Evolutionary conservation across 1,284 basidiomycete genomes (phyloP).

Genomic region (Bothia castanella): DNA sequence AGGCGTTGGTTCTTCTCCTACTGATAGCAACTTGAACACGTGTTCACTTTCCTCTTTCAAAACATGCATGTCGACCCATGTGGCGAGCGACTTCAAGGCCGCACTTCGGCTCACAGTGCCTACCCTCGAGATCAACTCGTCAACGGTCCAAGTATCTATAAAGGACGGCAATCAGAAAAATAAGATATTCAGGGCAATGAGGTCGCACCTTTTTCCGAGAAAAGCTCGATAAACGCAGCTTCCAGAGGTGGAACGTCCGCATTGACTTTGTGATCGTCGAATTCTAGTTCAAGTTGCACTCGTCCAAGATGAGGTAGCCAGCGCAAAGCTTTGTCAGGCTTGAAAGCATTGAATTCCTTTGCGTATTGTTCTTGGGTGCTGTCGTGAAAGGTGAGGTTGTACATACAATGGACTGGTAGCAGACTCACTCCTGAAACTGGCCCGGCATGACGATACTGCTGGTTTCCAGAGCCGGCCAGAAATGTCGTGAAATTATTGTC

Average conservation of each 20-base stretch:
- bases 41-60: conserved; percentile 62
- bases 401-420: not conserved
- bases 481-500: conserved; percentile 86
- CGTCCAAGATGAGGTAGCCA: conserved; percentile 87
- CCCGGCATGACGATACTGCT: conserved; percentile 77
- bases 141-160: conserved; percentile 65
- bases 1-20: conserved; percentile 42
- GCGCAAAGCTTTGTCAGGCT: conserved; percentile 84
- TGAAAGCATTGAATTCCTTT: conserved; percentile 72
- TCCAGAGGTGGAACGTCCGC: conserved; percentile 82
- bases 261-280: conserved; percentile 75
- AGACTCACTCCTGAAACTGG: conserved; percentile 69
- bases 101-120: conserved; percentile 59
- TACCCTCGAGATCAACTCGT: conserved; percentile 61
- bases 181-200: not conserved
- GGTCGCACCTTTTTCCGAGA: conserved; percentile 61
- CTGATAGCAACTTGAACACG: conserved; percentile 61
- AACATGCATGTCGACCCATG: conserved; percentile 82
- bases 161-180: not conserved
- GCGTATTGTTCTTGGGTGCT: conserved; percentile 77
- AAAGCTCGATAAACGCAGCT: conserved; percentile 85
- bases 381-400: conserved; percentile 8
- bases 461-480: conserved; percentile 84
- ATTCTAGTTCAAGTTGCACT: conserved; percentile 71
- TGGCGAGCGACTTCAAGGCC: conserved; percentile 70